Evolutionary conservation across 2,329 filamentous ascomycete genomes (phyloP).

Genomic region (Magnaporthiopsis rhizophila): DNA sequence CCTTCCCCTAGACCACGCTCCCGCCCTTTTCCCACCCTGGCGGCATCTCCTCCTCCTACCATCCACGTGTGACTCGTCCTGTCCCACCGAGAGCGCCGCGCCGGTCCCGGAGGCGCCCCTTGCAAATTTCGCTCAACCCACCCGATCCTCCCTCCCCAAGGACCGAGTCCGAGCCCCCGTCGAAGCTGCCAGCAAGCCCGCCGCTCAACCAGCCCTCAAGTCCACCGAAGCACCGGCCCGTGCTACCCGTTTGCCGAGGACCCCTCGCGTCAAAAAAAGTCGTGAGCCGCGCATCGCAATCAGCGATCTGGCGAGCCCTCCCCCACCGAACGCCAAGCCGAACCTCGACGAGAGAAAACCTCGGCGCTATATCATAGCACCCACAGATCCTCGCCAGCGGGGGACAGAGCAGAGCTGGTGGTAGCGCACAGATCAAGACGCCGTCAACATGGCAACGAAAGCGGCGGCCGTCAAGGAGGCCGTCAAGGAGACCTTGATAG

Average conservation of each 20-base stretch:
- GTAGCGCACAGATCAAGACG: background rate
- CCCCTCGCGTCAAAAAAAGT: background rate
- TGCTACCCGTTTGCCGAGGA: background rate
- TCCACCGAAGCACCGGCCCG: background rate
- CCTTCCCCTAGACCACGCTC: background rate
- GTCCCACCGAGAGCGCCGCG: background rate
- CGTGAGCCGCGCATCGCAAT: background rate
- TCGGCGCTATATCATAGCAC: background rate
- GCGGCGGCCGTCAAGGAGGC: slow-evolving; percentile 52
- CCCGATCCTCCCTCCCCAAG: background rate
- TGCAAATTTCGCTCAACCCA: background rate
- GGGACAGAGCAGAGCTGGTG: background rate
- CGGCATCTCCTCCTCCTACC: background rate
- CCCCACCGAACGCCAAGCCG: background rate
- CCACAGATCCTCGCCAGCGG: background rate
- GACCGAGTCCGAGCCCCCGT: background rate
- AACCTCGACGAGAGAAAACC: background rate
- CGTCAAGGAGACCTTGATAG: slow-evolving; percentile 75
- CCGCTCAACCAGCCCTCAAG: background rate
- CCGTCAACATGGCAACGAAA: slow-evolving; percentile 25
- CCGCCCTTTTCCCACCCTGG: background rate
- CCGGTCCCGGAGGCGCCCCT: background rate
- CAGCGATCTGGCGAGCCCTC: background rate
- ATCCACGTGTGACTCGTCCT: background rate
- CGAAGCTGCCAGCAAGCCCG: too few relatives aligned